phyloP scores from a whole-genome alignment of 345 rosid species.

The Eutrema yunnanense region DNA sequence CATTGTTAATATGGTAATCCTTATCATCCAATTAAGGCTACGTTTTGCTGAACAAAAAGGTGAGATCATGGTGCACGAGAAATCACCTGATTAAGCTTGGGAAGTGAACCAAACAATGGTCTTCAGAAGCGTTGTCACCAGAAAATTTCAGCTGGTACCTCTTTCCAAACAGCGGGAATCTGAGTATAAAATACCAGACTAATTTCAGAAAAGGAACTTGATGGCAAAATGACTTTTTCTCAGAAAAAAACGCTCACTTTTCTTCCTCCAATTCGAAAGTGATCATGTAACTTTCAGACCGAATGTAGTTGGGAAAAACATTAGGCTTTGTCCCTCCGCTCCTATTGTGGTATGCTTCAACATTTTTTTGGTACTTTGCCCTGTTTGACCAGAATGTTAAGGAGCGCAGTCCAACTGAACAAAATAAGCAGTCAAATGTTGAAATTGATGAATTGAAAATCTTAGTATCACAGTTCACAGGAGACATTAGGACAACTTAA shows the following conservation, averaged over 20 bases:
- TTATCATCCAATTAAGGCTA: neutral
- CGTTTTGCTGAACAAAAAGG: neutral
- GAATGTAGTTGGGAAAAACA: constrained; percentile 86
- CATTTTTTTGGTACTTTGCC: constrained; percentile 99
- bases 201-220: neutral
- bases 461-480: neutral
- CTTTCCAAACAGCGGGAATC: constrained; percentile 95
- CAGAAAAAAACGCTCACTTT: constrained; percentile 43
- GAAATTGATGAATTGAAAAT: neutral
- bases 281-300: constrained; percentile 90
- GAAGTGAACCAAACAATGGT: constrained; percentile 95
- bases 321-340: constrained; percentile 74
- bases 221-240: neutral
- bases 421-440: neutral
- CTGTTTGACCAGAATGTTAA: constrained; percentile 35
- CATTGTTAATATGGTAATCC: neutral
- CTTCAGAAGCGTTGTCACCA: constrained; percentile 65
- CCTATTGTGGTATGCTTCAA: constrained; percentile 92
- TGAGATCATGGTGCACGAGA: neutral
- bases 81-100: constrained; percentile 88
- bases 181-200: constrained; percentile 24
- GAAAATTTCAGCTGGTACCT: constrained; percentile 89
- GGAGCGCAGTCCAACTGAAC: neutral
- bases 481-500: neutral
- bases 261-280: constrained; percentile 95